Evolutionary conservation across 1,284 basidiomycete genomes (phyloP).

Genomic region (Microbotryum scabiosae): DNA sequence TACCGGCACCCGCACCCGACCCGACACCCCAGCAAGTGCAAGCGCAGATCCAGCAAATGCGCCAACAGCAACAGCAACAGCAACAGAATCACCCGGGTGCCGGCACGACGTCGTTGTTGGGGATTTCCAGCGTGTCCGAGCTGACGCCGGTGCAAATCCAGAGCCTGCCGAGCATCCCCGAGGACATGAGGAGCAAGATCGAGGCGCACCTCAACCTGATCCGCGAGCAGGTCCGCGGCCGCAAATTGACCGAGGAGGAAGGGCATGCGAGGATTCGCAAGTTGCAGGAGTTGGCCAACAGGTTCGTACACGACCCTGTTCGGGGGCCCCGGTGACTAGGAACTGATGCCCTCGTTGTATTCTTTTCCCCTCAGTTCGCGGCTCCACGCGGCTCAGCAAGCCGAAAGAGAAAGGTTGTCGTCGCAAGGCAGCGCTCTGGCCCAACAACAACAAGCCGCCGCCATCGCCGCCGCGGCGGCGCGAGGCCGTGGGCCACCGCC

Average conservation of each 20-base stretch:
- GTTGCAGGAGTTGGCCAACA: slow-evolving; percentile 24
- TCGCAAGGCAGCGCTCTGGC: neutral
- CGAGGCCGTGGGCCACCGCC: too few species aligned
- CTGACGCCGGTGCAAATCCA: slow-evolving; percentile 11
- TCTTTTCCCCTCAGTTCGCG: neutral
- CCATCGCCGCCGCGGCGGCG: too few species aligned
- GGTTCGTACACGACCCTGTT: slow-evolving; percentile 1
- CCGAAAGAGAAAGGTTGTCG: neutral
- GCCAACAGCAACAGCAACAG: slow-evolving; percentile 1
- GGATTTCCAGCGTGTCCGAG: neutral
- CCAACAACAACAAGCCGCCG: neutral
- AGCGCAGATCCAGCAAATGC: neutral
- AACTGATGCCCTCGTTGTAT: too few species aligned
- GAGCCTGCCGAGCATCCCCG: slow-evolving; percentile 17
- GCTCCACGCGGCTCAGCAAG: slow-evolving; percentile 5
- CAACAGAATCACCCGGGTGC: neutral
- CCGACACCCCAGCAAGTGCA: neutral
- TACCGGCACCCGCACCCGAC: neutral
- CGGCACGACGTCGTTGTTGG: too few species aligned
- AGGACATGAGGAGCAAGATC: slow-evolving; percentile 21
- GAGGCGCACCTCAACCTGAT: slow-evolving; percentile 13
- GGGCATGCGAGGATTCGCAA: slow-evolving; percentile 12
- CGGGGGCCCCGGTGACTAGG: too few species aligned
- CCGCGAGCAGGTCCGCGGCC: slow-evolving; percentile 1
- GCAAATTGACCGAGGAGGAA: slow-evolving; percentile 15